Evolutionary conservation across 2,329 filamentous ascomycete genomes (phyloP).

Genomic region (Zasmidium angulare): DNA sequence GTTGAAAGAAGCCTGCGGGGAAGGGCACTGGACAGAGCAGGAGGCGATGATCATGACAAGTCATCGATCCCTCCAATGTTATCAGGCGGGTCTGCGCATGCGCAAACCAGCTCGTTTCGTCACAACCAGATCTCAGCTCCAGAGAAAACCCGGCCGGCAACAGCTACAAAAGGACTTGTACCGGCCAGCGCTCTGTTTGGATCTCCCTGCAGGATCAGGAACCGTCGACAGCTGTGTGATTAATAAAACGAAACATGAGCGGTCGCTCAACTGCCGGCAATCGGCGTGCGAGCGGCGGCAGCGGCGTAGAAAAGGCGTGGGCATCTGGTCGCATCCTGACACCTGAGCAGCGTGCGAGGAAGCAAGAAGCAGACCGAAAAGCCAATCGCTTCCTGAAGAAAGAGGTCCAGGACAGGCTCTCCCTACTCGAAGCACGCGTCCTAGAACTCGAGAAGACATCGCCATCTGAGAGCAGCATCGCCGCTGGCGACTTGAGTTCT

Average conservation of each 20-base stretch:
- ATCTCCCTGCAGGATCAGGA: neutral
- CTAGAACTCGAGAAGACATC: slow-evolving; percentile 15
- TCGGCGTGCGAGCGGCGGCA: slow-evolving; percentile 5
- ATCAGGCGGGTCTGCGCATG: neutral
- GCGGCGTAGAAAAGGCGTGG: slow-evolving; percentile 25
- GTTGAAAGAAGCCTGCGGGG: neutral
- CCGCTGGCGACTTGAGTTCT: neutral
- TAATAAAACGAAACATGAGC: slow-evolving; percentile 15
- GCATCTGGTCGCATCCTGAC: slow-evolving; percentile 25
- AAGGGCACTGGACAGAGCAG: neutral
- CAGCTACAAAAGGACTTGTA: neutral
- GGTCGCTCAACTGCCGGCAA: slow-evolving; percentile 20
- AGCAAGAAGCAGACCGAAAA: slow-evolving; percentile 25
- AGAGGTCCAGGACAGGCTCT: slow-evolving; percentile 24
- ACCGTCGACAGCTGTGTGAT: neutral
- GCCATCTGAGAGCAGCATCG: neutral
- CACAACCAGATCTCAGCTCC: neutral
- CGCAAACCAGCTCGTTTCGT: neutral
- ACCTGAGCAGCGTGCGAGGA: slow-evolving; percentile 23
- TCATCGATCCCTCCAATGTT: neutral
- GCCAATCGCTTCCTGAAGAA: slow-evolving; percentile 27
- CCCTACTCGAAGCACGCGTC: slow-evolving; percentile 21
- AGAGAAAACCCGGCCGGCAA: neutral
- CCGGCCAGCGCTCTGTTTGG: neutral
- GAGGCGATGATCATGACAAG: neutral